Conservation (phyloP, 768 basidiomycete species). For the Hericium coralloides region DNA sequence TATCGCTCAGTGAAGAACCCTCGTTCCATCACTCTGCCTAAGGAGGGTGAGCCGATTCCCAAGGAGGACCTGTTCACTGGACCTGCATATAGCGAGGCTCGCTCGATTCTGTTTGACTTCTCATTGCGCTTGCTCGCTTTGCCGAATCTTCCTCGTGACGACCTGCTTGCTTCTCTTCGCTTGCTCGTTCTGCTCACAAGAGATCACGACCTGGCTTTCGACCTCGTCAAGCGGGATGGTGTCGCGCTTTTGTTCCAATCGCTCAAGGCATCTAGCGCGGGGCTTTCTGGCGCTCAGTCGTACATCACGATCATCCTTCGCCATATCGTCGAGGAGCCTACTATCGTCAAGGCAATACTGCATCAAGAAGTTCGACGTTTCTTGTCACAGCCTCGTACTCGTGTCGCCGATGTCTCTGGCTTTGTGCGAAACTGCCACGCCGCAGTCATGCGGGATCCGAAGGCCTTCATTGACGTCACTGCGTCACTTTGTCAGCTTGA, state of each 20-base stretch:
- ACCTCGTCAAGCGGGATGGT: slow-evolving; percentile 63
- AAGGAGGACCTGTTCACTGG: slow-evolving; percentile 46
- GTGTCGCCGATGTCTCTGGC: slow-evolving; percentile 54
- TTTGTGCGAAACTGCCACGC: slow-evolving; percentile 73
- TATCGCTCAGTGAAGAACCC: slow-evolving; percentile 74
- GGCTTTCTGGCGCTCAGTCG: slow-evolving; percentile 55
- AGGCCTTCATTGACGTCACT: slow-evolving; percentile 66
- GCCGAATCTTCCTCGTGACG: slow-evolving; percentile 62
- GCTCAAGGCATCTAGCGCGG: slow-evolving; percentile 48
- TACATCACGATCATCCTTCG: slow-evolving; percentile 87
- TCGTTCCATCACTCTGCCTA: slow-evolving; percentile 51
- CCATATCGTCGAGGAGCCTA: slow-evolving; percentile 77
- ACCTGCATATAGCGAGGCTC: slow-evolving; percentile 52
- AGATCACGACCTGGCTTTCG: slow-evolving; percentile 50
- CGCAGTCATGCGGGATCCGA: slow-evolving; percentile 74
- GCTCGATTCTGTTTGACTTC: slow-evolving; percentile 63
- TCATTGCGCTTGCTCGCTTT: slow-evolving; percentile 63
- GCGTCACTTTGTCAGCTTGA: slow-evolving; percentile 64
- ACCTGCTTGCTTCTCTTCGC: slow-evolving; percentile 73
- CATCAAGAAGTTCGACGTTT: slow-evolving; percentile 75
- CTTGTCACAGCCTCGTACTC: slow-evolving; percentile 64
- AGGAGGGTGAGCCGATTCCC: slow-evolving; percentile 56
- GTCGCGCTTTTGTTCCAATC: slow-evolving; percentile 56
- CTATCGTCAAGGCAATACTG: slow-evolving; percentile 63
- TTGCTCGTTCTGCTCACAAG: slow-evolving; percentile 81